Evolutionary conservation across 2,329 filamentous ascomycete species (phyloP).

Genomic region (Aureobasidium namibiae): DNA sequence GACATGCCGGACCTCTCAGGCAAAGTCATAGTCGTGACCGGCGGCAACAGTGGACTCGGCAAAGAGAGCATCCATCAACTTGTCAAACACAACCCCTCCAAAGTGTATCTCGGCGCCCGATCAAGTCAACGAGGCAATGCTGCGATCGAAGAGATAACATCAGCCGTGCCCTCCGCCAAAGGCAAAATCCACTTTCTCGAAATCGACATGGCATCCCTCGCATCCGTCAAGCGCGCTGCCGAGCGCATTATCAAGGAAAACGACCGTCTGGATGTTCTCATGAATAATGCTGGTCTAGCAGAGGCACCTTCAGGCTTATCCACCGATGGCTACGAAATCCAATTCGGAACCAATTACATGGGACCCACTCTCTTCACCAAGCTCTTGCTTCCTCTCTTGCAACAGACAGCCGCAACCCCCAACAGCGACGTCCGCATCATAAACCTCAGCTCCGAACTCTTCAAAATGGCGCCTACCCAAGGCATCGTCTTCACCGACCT

Average conservation of each 20-base stretch:
- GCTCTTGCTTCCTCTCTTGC: constrained; percentile 21
- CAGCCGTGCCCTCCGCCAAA: constrained; percentile 20
- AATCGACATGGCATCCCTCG: constrained; percentile 45
- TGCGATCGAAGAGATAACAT: constrained; percentile 34
- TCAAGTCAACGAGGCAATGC: constrained; percentile 39
- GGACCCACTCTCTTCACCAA: constrained; percentile 27
- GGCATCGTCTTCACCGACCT: constrained; percentile 23
- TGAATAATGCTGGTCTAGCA: constrained; percentile 26
- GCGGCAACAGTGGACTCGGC: constrained; percentile 22
- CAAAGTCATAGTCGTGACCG: constrained; percentile 25
- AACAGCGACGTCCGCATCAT: constrained; percentile 23
- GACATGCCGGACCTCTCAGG: constrained; percentile 26
- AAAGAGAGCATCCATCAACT: constrained; percentile 37
- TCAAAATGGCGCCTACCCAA: constrained; percentile 15
- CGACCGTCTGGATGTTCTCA: constrained; percentile 24
- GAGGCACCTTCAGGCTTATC: constrained; percentile 18
- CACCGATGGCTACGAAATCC: constrained; percentile 26
- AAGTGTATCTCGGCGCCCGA: constrained; percentile 45
- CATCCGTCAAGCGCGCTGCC: constrained; percentile 39
- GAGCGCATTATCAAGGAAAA: constrained; percentile 26
- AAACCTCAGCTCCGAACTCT: constrained; percentile 23
- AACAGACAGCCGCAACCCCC: constrained; percentile 18
- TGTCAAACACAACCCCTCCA: constrained; percentile 42
- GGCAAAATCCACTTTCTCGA: constrained; percentile 35
- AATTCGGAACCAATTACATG: constrained; percentile 28